A percentile compares a stretch with the other conserved stretches of the same genome.
Conservation (phyloP, 2,329 filamentous ascomycete species). For the Clarireedia homoeocarpa region DNA sequence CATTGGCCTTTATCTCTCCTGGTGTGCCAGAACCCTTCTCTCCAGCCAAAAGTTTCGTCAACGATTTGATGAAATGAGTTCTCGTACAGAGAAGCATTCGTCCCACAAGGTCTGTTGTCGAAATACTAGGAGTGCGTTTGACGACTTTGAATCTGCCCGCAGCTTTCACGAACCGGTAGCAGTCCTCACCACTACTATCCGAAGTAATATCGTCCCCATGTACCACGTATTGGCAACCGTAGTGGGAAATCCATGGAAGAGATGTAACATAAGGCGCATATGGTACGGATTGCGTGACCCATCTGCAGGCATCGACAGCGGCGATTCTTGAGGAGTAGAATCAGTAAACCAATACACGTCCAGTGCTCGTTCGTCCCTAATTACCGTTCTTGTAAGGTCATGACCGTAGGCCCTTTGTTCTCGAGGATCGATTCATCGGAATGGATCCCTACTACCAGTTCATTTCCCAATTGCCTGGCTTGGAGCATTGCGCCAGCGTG, state of each 20-base stretch:
- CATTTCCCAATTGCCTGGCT: constrained; percentile 80
- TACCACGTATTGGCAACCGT: constrained; percentile 90
- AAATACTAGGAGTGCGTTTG: constrained; percentile 91
- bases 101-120: constrained; percentile 94
- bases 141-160: constrained; percentile 94
- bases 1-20: constrained; percentile 57
- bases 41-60: constrained; percentile 61
- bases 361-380: constrained; percentile 14
- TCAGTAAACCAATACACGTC: constrained; percentile 20
- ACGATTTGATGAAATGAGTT: constrained; percentile 81
- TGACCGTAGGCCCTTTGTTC: constrained; percentile 97
- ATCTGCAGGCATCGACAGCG: constrained; percentile 90
- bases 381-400: constrained; percentile 83
- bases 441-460: constrained; percentile 88
- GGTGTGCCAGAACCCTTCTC: constrained; percentile 63
- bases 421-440: constrained; percentile 91
- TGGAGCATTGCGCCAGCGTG: constrained; percentile 97
- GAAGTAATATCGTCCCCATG: constrained; percentile 97
- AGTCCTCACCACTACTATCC: constrained; percentile 87
- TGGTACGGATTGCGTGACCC: constrained; percentile 78
- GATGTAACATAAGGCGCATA: constrained; percentile 91
- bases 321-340: constrained; percentile 52
- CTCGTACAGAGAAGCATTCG: constrained; percentile 96
- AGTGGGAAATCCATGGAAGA: constrained; percentile 89
- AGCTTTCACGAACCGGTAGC: constrained; percentile 94